Evolutionary conservation across 2,329 filamentous ascomycete species (phyloP), one percentile per base, ranked within the genome.

Genomic region (Akanthomyces lecanii): DNA sequence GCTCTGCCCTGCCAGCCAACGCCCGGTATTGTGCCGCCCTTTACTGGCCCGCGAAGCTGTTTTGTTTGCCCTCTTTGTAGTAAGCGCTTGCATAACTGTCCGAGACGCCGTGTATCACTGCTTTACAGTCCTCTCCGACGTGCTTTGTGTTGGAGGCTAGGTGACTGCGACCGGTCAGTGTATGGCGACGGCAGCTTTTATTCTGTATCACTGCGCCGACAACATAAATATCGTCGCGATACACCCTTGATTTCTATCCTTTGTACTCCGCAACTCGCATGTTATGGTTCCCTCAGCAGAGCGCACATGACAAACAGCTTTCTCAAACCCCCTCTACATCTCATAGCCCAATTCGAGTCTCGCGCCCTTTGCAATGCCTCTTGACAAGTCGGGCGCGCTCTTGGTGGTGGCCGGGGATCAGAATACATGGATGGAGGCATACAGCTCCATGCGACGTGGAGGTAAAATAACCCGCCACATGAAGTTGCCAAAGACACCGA

Each of bases 401-500:
- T 12, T 47, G 55, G 11, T 58, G 18, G 55, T 48, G 44, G 55
- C 55, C n/a, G 18, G 47, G 12, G 58, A 61, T 33, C 23, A 52
- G 8, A 23, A 61, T 14, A 25, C 45, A 18, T 61, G 58, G 58
- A 23, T 52, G 48, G 23, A 52, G 14, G n/a, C 14, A 2, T 33
- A 45, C 28, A 5, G 33, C 3, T n/a, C 36, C 25, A 12, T 52
- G 14, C 12, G 5, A 12, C 65, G 52, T 66, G 23, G 5, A 21
- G 45, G 45, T 12, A 36, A 18, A 2, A 8, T 44, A 2, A 8
- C 52, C 5, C 47, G 66, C 23, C 68, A 71, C 66, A 63, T 58
- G 42, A 67, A 56, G 44, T 63, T 72, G 8, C 69, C 71, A 48
- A 71, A 68, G 62, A 67, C 67, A 60, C 69, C 66, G 42, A 58